Evolutionary conservation across 106 monocot species (phyloP), one percentile per base, ranked within the genome.

Genomic region (Dioscorea alata): DNA sequence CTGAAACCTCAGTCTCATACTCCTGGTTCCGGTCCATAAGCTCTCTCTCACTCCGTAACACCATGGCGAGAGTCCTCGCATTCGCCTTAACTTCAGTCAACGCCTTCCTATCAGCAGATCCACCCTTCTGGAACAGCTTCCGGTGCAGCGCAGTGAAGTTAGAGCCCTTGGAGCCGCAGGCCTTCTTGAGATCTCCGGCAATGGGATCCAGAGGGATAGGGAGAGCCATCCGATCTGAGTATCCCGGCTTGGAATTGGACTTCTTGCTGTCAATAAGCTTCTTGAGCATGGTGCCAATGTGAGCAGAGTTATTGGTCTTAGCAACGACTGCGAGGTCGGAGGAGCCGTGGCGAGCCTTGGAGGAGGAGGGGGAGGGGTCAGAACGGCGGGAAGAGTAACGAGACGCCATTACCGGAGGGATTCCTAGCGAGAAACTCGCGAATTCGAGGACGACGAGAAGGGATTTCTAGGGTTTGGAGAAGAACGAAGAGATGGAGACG

Each of bases 1-100:
- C 86, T 1, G 81, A 70, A 20, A 97, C 79, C 76, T 84, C 80
- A 0, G 67, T 70, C 73, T 97, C 89, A 14, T 73, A 78, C 78
- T 84, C 86, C 76, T 76, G 89, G 66, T 79, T 92, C 69, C 86
- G 86, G 21, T 21, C 34, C 21, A 97, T 73, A 10, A 97, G 92
- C 80, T 97, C 96, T 75, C 92, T 82, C 79, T 97, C 96, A 71
- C 92, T 97, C 63, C 96, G 83, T 28, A 97, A 89, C 69, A 97
- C 96, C 96, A 89, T 89, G 24, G 92, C 88, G 5, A 97, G 89
- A 14, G 96, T 97, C 50, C 96, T 74, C 8, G 96, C 87, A 73
- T 92, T 97, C 14, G 65, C 50, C 61, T 81, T 97, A 20, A 78
- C 82, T 76, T 97, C 96, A 13, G 84, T 78, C 78, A 92, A 59